phyloP scores from a whole-genome alignment of 495 filamentous ascomycete species.

The Hypoxylon cercidicola region DNA sequence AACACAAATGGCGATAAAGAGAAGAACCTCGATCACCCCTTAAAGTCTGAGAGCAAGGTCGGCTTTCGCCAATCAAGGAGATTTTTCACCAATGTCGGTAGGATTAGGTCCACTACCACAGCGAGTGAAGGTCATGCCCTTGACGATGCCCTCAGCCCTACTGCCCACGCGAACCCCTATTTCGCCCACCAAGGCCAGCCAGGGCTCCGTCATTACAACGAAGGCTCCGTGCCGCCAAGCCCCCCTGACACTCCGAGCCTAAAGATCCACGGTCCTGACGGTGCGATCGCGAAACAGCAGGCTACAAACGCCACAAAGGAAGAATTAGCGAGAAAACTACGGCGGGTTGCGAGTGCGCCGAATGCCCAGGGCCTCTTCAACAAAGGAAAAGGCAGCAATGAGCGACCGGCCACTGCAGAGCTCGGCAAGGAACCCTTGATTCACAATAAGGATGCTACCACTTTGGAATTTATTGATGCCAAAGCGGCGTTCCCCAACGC shows the following conservation, averaged over 20 bases:
- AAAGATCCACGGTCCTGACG: constrained; percentile 75
- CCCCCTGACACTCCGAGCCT: constrained; percentile 90
- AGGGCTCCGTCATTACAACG: constrained; percentile 90
- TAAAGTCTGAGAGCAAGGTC: constrained; percentile 66
- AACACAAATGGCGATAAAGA: constrained; percentile 52
- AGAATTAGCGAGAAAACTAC: constrained; percentile 89
- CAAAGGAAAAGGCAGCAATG: constrained; percentile 67
- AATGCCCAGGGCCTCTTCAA: constrained; percentile 95
- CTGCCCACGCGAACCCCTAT: constrained; percentile 95
- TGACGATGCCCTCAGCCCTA: constrained; percentile 89
- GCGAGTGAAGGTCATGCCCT: constrained; percentile 93
- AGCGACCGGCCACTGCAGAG: constrained; percentile 82
- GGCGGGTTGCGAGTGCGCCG: constrained; percentile 93
- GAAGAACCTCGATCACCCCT: constrained; percentile 54
- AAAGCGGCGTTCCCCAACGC: constrained; percentile 45
- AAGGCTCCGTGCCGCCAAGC: constrained; percentile 92
- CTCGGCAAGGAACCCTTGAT: constrained; percentile 79
- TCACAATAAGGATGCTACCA: constrained; percentile 63
- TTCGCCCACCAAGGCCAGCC: constrained; percentile 97
- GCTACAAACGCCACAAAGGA: constrained; percentile 85
- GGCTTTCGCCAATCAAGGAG: constrained; percentile 85
- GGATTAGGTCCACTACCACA: constrained; percentile 84
- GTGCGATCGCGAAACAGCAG: constrained; percentile 63
- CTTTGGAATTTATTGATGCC: constrained; percentile 63
- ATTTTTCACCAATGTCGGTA: constrained; percentile 74